Conservation (phyloP, 2,329 filamentous ascomycete species). For the Aureobasidium mangrovei region DNA sequence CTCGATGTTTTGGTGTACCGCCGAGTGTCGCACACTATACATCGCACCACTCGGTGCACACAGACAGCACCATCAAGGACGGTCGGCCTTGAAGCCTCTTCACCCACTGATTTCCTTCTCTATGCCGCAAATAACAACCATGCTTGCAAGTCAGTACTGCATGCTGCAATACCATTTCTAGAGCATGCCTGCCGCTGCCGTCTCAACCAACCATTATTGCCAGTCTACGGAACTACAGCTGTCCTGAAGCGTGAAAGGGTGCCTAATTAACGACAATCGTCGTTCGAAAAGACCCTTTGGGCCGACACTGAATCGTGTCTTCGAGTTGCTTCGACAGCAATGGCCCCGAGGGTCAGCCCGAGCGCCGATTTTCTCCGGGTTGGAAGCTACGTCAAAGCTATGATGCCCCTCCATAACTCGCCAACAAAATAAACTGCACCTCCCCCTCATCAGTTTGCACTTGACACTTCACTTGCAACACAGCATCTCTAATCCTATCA, state of each 20-base stretch:
- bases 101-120: too few relatives aligned
- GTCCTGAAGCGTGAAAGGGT: too few relatives aligned
- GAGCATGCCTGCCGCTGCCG: too few relatives aligned
- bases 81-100: too few relatives aligned
- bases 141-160: too few relatives aligned
- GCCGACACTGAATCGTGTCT: not conserved
- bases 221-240: too few relatives aligned
- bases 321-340: slow-evolving; percentile 1
- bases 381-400: slow-evolving; percentile 11
- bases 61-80: not conserved
- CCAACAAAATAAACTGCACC: slow-evolving; percentile 9
- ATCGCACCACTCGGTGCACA: not conserved
- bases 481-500: not conserved
- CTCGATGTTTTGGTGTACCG: not conserved
- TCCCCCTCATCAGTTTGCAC: slow-evolving; percentile 8
- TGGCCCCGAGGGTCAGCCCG: not conserved
- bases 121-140: too few relatives aligned
- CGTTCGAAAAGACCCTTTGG: too few relatives aligned
- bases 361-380: not conserved
- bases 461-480: slow-evolving; percentile 7
- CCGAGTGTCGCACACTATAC: not conserved
- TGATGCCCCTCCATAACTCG: slow-evolving; percentile 12
- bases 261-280: too few relatives aligned
- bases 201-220: too few relatives aligned
- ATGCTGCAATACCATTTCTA: too few relatives aligned